Conservation (phyloP, 2,329 filamentous ascomycete genomes). For the Stagonosporopsis vannaccii region DNA sequence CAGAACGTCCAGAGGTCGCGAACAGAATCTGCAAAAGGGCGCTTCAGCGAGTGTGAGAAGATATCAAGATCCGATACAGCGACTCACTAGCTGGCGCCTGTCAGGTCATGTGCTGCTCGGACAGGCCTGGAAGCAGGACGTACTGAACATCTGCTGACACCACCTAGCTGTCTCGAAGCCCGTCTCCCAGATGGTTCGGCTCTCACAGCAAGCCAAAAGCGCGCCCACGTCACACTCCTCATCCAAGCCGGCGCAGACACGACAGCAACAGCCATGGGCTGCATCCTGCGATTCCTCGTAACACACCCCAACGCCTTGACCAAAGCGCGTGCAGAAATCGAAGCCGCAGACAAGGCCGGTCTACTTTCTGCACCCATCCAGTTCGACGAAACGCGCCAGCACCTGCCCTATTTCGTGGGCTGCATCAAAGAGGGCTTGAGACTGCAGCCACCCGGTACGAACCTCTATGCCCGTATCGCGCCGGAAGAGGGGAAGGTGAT, state of each 20-base stretch:
- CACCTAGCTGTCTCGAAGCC: conserved; percentile 42
- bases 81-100: too few species aligned
- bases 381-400: conserved; percentile 41
- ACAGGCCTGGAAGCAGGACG: not conserved
- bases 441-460: conserved; percentile 60
- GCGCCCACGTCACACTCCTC: conserved; percentile 49
- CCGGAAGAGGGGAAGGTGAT: conserved; percentile 44
- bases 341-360: conserved; percentile 26
- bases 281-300: conserved; percentile 40
- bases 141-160: conserved; percentile 24
- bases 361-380: conserved; percentile 34
- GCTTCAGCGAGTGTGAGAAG: not conserved
- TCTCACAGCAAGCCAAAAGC: conserved; percentile 42
- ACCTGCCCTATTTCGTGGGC: conserved; percentile 58
- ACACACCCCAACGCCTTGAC: conserved; percentile 23
- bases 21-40: not conserved
- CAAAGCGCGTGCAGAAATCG: conserved; percentile 34
- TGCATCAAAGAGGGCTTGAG: conserved; percentile 61
- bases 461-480: conserved; percentile 58
- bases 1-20: too few species aligned
- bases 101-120: not conserved
- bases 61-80: not conserved
- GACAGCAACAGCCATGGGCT: conserved; percentile 45
- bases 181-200: conserved; percentile 38
- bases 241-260: conserved; percentile 50